Evolutionary conservation across 331 rosid species (phyloP).

Genomic region (Quercus lobata): DNA sequence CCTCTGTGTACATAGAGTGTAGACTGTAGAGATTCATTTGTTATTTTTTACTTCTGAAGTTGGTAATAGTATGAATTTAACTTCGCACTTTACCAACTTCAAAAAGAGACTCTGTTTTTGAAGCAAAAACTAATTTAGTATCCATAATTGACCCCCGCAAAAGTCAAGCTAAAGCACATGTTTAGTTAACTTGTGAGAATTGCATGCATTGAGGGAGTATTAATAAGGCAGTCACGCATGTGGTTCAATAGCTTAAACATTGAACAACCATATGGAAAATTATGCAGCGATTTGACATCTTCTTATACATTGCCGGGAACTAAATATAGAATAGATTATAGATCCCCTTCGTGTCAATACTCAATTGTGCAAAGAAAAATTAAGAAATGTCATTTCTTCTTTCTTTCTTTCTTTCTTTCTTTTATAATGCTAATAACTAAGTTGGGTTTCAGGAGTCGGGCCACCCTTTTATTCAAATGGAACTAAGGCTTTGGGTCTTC

Average conservation of each 20-base stretch:
- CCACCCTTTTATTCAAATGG: too few species aligned
- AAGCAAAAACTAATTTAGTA: too few species aligned
- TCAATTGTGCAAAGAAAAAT: neutral
- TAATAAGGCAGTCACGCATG: conserved; percentile 2
- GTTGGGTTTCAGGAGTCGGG: too few species aligned
- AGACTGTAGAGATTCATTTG: too few species aligned
- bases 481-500: too few species aligned
- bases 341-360: neutral
- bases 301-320: neutral
- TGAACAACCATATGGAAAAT: neutral
- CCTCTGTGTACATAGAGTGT: too few species aligned
- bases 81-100: too few species aligned
- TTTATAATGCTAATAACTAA: neutral
- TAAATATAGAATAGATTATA: neutral
- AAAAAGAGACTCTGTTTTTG: too few species aligned
- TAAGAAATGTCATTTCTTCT: neutral
- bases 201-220: conserved; percentile 24
- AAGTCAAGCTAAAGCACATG: conserved; percentile 30
- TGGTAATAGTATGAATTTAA: too few species aligned
- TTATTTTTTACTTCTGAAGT: too few species aligned
- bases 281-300: neutral
- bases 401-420: neutral
- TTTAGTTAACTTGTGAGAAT: neutral
- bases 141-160: neutral
- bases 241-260: conserved; percentile 8